phyloP scores from a whole-genome alignment of 177 flowering plant species.

The Vitis hybrid region DNA sequence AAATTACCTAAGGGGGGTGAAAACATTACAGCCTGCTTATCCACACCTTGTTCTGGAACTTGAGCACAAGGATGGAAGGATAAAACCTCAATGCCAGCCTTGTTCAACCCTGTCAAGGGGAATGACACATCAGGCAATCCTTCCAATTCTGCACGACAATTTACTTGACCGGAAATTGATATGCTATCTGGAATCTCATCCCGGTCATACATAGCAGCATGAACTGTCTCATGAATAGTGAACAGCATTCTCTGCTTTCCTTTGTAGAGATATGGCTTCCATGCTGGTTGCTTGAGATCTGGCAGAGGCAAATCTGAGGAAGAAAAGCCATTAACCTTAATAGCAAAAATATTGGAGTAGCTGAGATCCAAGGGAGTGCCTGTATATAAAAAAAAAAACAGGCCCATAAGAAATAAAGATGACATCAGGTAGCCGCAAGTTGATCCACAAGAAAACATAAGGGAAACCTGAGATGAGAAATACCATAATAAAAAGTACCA shows the following conservation, averaged over 20 bases:
- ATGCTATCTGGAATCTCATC: constrained; percentile 92
- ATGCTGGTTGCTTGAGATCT: constrained; percentile 92
- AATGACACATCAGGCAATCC: constrained; percentile 94
- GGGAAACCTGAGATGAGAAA: constrained; percentile 37
- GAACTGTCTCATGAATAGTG: constrained; percentile 73
- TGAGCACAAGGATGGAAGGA: constrained; percentile 98
- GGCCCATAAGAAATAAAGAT: constrained; percentile 5
- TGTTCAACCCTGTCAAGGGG: constrained; percentile 71
- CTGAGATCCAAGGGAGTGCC: constrained; percentile 94
- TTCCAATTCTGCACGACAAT: constrained; percentile 95
- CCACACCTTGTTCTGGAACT: constrained; percentile 83
- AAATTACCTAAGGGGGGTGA: constrained; percentile 96
- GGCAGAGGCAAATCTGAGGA: constrained; percentile 71
- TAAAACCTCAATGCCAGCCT: constrained; percentile 59
- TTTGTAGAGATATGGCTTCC: constrained; percentile 94
- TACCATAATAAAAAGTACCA: constrained; percentile 61
- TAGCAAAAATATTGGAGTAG: constrained; percentile 62
- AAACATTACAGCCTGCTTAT: constrained; percentile 86
- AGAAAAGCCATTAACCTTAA: constrained; percentile 78
- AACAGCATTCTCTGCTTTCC: constrained; percentile 86
- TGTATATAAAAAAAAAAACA: constrained; percentile 20
- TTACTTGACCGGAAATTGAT: constrained; percentile 86
- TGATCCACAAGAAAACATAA: constrained; percentile 4
- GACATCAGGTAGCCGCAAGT: constrained; percentile 11
- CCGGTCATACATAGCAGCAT: constrained; percentile 94